Evolutionary conservation across 2,329 filamentous ascomycete genomes (phyloP).

Genomic region (Pleomassaria siparia): DNA sequence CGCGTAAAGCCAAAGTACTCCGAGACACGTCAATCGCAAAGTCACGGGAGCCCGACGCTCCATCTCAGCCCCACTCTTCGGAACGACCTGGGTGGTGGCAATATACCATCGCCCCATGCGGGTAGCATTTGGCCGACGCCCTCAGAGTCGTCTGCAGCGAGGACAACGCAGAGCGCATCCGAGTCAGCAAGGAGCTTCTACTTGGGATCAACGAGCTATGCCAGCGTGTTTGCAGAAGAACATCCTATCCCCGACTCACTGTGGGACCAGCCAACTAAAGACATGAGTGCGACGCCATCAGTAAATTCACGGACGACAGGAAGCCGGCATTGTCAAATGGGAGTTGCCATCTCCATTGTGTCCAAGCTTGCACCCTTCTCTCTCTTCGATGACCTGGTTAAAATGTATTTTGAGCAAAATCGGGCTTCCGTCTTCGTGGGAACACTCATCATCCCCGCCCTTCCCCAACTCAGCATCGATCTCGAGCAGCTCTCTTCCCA

Average conservation of each 20-base stretch:
- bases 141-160: conserved; percentile 27
- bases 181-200: conserved; percentile 34
- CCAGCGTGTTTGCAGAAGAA: conserved; percentile 36
- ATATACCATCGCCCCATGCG: conserved; percentile 2
- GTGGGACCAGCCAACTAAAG: conserved; percentile 32
- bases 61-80: conserved; percentile 32
- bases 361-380: conserved; percentile 31
- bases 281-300: conserved; percentile 24
- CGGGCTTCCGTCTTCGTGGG: conserved; percentile 29
- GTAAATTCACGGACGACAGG: conserved; percentile 18
- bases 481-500: conserved; percentile 26
- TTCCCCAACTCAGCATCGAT: conserved; percentile 35
- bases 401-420: conserved; percentile 30
- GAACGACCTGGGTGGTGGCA: conserved; percentile 29
- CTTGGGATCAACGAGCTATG: conserved; percentile 41
- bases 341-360: conserved; percentile 29
- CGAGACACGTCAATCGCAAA: conserved; percentile 13
- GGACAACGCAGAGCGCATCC: conserved; percentile 20
- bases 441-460: conserved; percentile 31
- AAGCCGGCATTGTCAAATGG: conserved; percentile 32
- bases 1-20: conserved; percentile 23
- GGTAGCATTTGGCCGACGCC: conserved; percentile 32
- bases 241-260: conserved; percentile 30
- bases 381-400: conserved; percentile 30
- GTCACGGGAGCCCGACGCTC: conserved; percentile 23